Evolutionary conservation across 352 stramenopile genomes (phyloP), one percentile per base, ranked within the genome.

Genomic region (Phytophthora gonapodyides): DNA sequence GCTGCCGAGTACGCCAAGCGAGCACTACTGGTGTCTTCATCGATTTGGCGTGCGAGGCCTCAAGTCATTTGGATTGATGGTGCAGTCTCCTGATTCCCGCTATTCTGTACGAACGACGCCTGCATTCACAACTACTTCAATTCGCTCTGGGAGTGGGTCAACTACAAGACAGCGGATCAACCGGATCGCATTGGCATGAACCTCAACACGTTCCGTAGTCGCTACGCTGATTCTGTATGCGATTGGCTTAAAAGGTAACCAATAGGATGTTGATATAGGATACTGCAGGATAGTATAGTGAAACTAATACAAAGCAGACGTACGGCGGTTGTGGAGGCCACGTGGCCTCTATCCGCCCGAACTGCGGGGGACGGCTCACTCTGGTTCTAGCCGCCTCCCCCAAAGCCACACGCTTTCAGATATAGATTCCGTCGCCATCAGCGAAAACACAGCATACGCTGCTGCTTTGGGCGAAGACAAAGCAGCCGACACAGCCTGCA

Each of bases 51-150:
- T 68, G 60, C n/a, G n/a, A 48, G 9, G 4, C 44, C 1, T 21
- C 43, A 2, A 30, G 16, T 0, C 60, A 62, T 16, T 68, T 27
- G 59, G 59, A 0, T 41, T 68, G 1, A 45, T 68, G 51, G 15
- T 68, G 1, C 60, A 62, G 16, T 62, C 15, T 2, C 60, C 60
- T 3, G 60, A 68, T 7, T n/a, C n/a, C n/a, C n/a, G 60, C 62
- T 19, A 34, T 68, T 12, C 51, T 52, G 44, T 15, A 74, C 61
- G 6, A 49, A 46, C 19, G 61, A 67, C 38, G 55, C 70, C 5
- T 73, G 65, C n/a, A 31, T 70, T 34, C 54, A 67, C 45, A 73
- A 73, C 16, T 67, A 63, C 44, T 72, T 69, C 48, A 72, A 72
- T 12, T 72, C 59, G 12, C 60, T 65, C 12, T 68, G 64, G 64